These are phyloP conservation scores for Aspergillus nanangensis DNA, from an alignment of 495 filamentous ascomycete species.

Conservation along the genomic window DNA sequence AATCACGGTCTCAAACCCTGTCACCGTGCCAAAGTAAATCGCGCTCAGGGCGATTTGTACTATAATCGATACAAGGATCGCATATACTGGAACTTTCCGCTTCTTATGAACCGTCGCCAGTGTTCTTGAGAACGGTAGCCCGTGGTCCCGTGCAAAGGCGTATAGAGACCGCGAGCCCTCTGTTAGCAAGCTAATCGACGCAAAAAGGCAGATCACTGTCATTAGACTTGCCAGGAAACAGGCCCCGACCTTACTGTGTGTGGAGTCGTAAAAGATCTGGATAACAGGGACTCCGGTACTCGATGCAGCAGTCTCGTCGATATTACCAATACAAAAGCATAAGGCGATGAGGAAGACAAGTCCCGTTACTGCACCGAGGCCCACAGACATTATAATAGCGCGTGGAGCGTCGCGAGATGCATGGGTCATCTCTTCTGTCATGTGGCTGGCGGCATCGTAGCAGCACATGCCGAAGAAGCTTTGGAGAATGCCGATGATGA, in stretches of 20 bases:
- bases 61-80: conserved; percentile 41
- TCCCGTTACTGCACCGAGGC: conserved; percentile 46
- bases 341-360: conserved; percentile 46
- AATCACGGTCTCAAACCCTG: conserved; percentile 54
- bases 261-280: conserved; percentile 48
- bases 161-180: conserved; percentile 44
- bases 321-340: conserved; percentile 49
- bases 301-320: conserved; percentile 32
- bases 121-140: conserved; percentile 40
- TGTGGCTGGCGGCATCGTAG: conserved; percentile 42
- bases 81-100: conserved; percentile 45
- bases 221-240: conserved; percentile 42
- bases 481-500: conserved; percentile 53
- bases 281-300: conserved; percentile 44
- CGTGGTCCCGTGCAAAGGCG: conserved; percentile 47
- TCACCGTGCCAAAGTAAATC: conserved; percentile 55
- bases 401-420: conserved; percentile 47
- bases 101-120: conserved; percentile 37
- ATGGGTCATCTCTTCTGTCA: conserved; percentile 49
- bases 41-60: conserved; percentile 53
- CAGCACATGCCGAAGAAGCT: conserved; percentile 56
- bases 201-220: conserved; percentile 35
- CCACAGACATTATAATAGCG: conserved; percentile 52
- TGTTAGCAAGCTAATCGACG: conserved; percentile 37
- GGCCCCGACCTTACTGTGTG: conserved; percentile 35